Base-by-base conservation (phyloP, 768 basidiomycete genomes). In the Trametes coccinea region DNA sequence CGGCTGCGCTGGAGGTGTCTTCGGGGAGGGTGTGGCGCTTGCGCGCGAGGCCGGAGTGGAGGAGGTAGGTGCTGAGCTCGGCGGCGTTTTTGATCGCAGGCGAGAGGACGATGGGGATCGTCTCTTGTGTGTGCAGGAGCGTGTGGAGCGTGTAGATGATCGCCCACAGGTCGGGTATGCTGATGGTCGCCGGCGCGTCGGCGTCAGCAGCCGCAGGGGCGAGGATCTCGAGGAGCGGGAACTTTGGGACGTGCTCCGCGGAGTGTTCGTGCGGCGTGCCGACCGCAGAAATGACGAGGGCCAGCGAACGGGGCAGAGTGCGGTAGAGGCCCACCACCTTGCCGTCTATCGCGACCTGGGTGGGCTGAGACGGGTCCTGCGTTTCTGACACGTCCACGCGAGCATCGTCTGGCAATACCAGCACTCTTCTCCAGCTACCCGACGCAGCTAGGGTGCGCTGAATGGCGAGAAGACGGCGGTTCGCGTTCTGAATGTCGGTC, bases 91-190 rank as follows among this genome's bases (percentile, higher is more conserved):
- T 34, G 4, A 79, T 58, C 1, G 53, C 29, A 0, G 62, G 51
- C n/a, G 72, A 67, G 39, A 80, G 60, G 16, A 72, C 56, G 59
- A 79, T 56, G 0, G 81, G 81, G 56, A 81, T 75, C 43, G 74
- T 71, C 48, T 82, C 81, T 46, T 76, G 73, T 7, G 70, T 69
- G 47, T 77, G 73, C 63, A 75, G 67, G 39, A 73, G 61, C 5
- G 75, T 76, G 68, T 78, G 80, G 2, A 82, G 69, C 10, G 76
- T 74, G 60, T 82, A 78, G 14, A 81, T 61, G 40, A 70, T 66
- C 3, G 70, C 75, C 82, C 82, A 83, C 29, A 74, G 54, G 56
- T 81, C 74, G 9, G 70, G 58, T 29, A 77, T 54, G 13, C 70
- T 46, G 40, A 75, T 53, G 27, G 33, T 45, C 9, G 61, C 34